These are phyloP conservation scores for Clitoria ternatea DNA, from an alignment of 306 rosid genomes.

Conservation along the genomic window DNA sequence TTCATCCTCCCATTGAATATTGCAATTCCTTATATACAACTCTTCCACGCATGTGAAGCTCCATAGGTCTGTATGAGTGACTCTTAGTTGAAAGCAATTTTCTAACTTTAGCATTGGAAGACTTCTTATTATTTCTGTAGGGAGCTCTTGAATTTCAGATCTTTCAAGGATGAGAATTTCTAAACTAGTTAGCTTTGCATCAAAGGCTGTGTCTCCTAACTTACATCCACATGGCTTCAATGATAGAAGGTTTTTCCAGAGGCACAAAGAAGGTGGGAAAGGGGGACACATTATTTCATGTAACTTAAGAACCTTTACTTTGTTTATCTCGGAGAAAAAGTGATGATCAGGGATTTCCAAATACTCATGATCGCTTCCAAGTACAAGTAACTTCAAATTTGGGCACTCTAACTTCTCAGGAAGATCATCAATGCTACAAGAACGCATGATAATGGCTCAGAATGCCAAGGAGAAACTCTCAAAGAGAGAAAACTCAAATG, in stretches of 20 bases:
- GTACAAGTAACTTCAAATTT: not conserved
- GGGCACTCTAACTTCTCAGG: not conserved
- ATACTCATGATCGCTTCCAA: not conserved
- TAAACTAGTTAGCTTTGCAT: not conserved
- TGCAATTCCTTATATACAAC: not conserved
- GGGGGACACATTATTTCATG: not conserved
- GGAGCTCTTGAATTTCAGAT: not conserved
- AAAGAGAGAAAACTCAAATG: too few relatives aligned
- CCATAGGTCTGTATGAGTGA: not conserved
- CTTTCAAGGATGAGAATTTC: not conserved
- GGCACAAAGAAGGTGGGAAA: not conserved
- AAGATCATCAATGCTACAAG: not conserved
- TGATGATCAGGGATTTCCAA: not conserved
- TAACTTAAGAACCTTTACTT: not conserved
- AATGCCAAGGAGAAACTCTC: too few relatives aligned
- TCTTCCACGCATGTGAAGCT: not conserved
- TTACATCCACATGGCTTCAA: not conserved
- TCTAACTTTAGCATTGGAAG: not conserved
- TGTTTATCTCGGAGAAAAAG: not conserved
- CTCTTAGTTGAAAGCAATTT: not conserved
- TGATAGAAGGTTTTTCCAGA: not conserved
- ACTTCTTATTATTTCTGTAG: not conserved
- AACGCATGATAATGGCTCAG: not conserved
- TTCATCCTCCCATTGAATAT: not conserved
- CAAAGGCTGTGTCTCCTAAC: not conserved